Base-by-base conservation (phyloP, 768 basidiomycete genomes). In the Boletus insuetus region DNA sequence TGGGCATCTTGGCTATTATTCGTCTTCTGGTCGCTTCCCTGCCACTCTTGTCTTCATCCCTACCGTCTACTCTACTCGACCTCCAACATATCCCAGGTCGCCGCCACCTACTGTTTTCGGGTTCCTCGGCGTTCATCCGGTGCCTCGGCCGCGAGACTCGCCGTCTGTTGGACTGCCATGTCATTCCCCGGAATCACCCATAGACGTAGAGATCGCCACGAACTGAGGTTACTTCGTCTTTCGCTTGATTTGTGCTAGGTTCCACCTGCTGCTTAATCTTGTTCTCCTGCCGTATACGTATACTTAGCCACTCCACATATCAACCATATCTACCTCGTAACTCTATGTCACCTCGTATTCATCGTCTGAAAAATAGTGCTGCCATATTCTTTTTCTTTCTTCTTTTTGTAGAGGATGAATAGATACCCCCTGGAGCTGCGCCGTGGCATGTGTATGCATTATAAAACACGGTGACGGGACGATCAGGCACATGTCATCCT, bases 61-160 rank as follows among this genome's bases (percentile, higher is more conserved):
- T 35, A 24, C 24, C 24, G 32, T 60, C 58, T 58, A 39, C 42
- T 54, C 29, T 54, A 45, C 53, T 60, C 65, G 68, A 54, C 65
- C 69, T 71, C 54, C 64, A 65, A 69, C 70, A 69, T 69, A 69
- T 69, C 70, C 56, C 49, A 68, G 69, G 68, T 61, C 69, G 68
- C 54, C 53, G 24, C 38, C 39, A 6, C 24, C 42, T 8, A 50
- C 26, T 43, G 35, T 41, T 39, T 17, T 53, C 35, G 34, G 34
- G 47, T 45, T 55, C 14, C 43, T 55, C 58, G n/a, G 32, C 53
- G 61, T 51, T 51, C 19, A 14, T 12, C n/a, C n/a, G n/a, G n/a
- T n/a, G n/a, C n/a, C n/a, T n/a, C 29, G 45, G 49, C 39, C 26
- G 19, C 13, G 49, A 38, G 26, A 55, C 54, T 31, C 45, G 19